These are phyloP conservation scores for Cladosporium sp. DNA, from an alignment of 2,329 filamentous ascomycete genomes.

Conservation along the genomic window DNA sequence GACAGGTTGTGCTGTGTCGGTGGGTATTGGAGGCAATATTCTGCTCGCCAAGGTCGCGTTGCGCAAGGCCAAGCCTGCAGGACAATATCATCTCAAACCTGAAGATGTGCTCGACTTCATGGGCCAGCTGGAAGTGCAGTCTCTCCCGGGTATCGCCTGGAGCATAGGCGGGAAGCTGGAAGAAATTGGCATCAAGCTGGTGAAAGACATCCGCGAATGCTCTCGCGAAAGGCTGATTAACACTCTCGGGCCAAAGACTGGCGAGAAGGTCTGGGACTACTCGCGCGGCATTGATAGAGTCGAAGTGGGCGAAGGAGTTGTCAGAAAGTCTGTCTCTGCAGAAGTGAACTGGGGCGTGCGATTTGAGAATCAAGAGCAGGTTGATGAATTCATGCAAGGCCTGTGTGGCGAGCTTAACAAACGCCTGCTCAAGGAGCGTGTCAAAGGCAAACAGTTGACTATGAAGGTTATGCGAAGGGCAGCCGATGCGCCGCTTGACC, in stretches of 20 bases:
- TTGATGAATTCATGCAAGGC: slow-evolving; percentile 85
- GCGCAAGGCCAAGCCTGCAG: slow-evolving; percentile 89
- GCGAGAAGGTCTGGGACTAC: slow-evolving; percentile 87
- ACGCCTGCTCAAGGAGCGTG: slow-evolving; percentile 76
- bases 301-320: slow-evolving; percentile 81
- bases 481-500: slow-evolving; percentile 83
- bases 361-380: slow-evolving; percentile 88
- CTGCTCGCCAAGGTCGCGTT: slow-evolving; percentile 88
- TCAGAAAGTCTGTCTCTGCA: slow-evolving; percentile 92
- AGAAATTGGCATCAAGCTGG: slow-evolving; percentile 77
- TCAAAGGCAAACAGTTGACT: slow-evolving; percentile 85
- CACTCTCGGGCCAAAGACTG: slow-evolving; percentile 85
- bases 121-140: slow-evolving; percentile 73
- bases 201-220: slow-evolving; percentile 78
- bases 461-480: slow-evolving; percentile 94
- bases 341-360: slow-evolving; percentile 98
- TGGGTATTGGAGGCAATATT: slow-evolving; percentile 90
- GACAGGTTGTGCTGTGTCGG: slow-evolving; percentile 85
- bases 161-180: slow-evolving; percentile 87
- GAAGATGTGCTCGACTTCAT: slow-evolving; percentile 78
- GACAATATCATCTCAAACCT: slow-evolving; percentile 84
- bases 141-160: slow-evolving; percentile 88
- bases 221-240: slow-evolving; percentile 75
- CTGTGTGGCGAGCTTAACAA: slow-evolving; percentile 83
- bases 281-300: slow-evolving; percentile 81